A percentile compares a stretch with the other conserved stretches of the same genome.
phyloP scores from a whole-genome alignment of 2,329 filamentous ascomycete genomes.

The Phoma sp. region DNA sequence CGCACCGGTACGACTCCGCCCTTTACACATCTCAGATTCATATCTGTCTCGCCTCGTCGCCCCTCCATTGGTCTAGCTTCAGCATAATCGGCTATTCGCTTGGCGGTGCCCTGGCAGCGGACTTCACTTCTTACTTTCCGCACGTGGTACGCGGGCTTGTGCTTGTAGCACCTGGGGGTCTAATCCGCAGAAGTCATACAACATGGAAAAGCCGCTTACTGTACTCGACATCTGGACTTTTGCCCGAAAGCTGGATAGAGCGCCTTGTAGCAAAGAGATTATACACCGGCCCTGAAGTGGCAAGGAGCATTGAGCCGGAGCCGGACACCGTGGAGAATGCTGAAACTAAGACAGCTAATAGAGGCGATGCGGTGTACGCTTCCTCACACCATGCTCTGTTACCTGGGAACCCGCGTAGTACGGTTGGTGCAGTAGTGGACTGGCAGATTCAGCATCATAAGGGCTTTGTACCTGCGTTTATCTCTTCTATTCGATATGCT shows the following conservation, averaged over 20 bases:
- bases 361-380: slow-evolving; percentile 29
- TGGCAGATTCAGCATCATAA: slow-evolving; percentile 73
- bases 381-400: slow-evolving; percentile 52
- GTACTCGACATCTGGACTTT: slow-evolving; percentile 63
- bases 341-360: slow-evolving; percentile 10
- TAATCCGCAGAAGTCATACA: slow-evolving; percentile 71
- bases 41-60: slow-evolving; percentile 71
- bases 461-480: slow-evolving; percentile 73
- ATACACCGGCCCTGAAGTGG: slow-evolving; percentile 32
- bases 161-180: slow-evolving; percentile 78
- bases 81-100: slow-evolving; percentile 80
- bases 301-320: slow-evolving; percentile 35
- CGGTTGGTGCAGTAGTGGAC: slow-evolving; percentile 66
- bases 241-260: slow-evolving; percentile 65
- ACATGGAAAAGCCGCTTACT: slow-evolving; percentile 66
- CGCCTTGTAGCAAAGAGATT: slow-evolving; percentile 48
- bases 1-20: slow-evolving; percentile 73
- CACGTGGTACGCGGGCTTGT: slow-evolving; percentile 71
- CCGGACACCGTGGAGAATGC: slow-evolving; percentile 29
- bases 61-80: slow-evolving; percentile 63
- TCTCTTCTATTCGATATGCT: slow-evolving; percentile 72
- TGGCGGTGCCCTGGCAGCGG: slow-evolving; percentile 74
- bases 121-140: slow-evolving; percentile 73
- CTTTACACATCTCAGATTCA: slow-evolving; percentile 77
- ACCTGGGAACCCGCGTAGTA: slow-evolving; percentile 57